Percentiles rank a stretch among this genome's conserved stretches.
These are phyloP conservation scores for Grosmannia clavigera DNA, from an alignment of 2,329 filamentous ascomycete genomes.

Conservation along the genomic window DNA sequence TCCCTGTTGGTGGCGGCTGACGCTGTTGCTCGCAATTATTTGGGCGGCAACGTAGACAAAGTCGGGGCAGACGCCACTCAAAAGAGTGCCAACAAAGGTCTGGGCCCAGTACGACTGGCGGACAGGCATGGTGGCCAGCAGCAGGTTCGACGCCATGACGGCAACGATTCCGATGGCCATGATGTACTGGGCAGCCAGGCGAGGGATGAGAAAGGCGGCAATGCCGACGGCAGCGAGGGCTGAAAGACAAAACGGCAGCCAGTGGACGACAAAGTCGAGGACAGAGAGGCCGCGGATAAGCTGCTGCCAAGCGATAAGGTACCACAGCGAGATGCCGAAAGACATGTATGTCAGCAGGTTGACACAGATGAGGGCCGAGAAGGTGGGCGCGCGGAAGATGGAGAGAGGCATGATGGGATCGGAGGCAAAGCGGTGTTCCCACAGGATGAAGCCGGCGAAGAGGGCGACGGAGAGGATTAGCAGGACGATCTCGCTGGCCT, in stretches of 20 bases:
- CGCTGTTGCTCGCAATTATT: conserved; percentile 40
- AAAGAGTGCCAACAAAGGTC: conserved; percentile 24
- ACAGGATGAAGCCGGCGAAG: conserved; percentile 9
- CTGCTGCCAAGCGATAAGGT: conserved; percentile 16
- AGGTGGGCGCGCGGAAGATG: conserved; percentile 11
- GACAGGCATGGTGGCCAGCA: conserved; percentile 31
- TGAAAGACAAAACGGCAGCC: conserved; percentile 28
- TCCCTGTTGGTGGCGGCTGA: conserved; percentile 34
- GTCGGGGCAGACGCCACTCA: conserved; percentile 29
- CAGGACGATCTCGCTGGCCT: conserved; percentile 6
- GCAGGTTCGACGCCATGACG: conserved; percentile 18
- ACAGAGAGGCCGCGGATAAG: conserved; percentile 26
- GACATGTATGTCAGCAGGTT: conserved; percentile 13
- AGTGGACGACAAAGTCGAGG: conserved; percentile 25
- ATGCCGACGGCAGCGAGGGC: conserved; percentile 25
- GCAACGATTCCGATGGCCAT: conserved; percentile 28
- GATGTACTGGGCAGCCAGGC: conserved; percentile 33
- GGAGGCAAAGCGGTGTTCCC: conserved; percentile 7
- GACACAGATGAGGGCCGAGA: conserved; percentile 6
- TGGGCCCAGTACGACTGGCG: conserved; percentile 32
- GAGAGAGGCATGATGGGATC: conserved; percentile 12
- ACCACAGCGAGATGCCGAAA: conserved; percentile 12
- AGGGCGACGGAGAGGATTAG: conserved; percentile 9
- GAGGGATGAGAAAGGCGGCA: conserved; percentile 32
- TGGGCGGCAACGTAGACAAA: conserved; percentile 37